Evolutionary conservation across 2,329 filamentous ascomycete species (phyloP).

Genomic region (Curvularia hawaiiensis): DNA sequence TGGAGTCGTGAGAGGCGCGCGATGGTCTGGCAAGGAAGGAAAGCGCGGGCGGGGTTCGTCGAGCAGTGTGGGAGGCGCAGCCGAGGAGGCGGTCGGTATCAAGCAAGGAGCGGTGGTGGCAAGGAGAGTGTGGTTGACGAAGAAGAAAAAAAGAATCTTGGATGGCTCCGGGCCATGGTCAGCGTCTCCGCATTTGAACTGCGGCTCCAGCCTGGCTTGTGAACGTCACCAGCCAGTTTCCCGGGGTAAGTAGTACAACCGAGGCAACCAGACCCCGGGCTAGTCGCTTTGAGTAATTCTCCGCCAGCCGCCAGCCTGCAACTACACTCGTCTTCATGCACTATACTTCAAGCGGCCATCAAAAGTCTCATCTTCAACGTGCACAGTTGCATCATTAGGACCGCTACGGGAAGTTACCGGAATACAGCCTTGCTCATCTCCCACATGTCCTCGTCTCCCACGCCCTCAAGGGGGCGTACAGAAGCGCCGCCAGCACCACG

Average conservation of each 20-base stretch:
- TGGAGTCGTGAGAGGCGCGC: neutral
- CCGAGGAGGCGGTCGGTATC: neutral
- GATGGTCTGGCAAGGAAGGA: constrained; percentile 8
- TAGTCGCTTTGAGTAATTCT: constrained; percentile 14
- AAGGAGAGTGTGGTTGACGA: neutral
- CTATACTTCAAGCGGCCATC: neutral
- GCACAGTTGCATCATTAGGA: neutral
- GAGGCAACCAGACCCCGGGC: constrained; percentile 35
- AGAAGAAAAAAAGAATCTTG: constrained; percentile 15
- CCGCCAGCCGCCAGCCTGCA: constrained; percentile 12
- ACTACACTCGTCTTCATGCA: constrained; percentile 6
- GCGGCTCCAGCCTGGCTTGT: constrained; percentile 38
- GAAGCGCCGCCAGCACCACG: constrained; percentile 54
- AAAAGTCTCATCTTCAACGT: neutral
- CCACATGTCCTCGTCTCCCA: constrained; percentile 43
- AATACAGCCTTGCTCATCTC: neutral
- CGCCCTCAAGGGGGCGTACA: constrained; percentile 52
- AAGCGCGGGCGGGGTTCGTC: constrained; percentile 6
- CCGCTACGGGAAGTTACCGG: neutral
- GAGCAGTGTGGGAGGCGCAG: constrained; percentile 3
- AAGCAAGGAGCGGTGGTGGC: constrained; percentile 1
- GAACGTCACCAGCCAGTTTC: constrained; percentile 38
- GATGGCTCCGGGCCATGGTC: constrained; percentile 12
- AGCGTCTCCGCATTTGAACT: constrained; percentile 32
- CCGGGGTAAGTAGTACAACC: constrained; percentile 33